These are phyloP conservation scores for Cylindrotheca closterium DNA, from an alignment of 108 stramenopile genomes.

Conservation along the genomic window DNA sequence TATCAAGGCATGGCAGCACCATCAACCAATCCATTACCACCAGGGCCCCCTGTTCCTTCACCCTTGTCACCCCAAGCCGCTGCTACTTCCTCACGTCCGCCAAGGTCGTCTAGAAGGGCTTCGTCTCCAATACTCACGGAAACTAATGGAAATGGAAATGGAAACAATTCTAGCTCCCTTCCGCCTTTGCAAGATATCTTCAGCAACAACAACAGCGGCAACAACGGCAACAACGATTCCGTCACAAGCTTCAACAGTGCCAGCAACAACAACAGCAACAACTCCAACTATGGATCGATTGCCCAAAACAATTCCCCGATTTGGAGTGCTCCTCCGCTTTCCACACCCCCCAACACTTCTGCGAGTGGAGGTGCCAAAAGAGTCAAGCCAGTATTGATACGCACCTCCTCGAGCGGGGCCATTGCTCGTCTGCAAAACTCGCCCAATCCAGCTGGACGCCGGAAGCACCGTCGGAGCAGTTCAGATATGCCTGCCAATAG, in stretches of 20 bases:
- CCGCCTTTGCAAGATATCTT: conserved; percentile 15
- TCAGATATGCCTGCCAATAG: conserved; percentile 12
- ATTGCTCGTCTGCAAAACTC: conserved; percentile 6
- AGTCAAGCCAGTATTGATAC: conserved; percentile 3
- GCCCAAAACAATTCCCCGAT: neutral
- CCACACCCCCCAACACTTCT: no score
- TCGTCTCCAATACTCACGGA: no score
- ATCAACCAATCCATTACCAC: neutral
- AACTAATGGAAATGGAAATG: no score
- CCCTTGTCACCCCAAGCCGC: no score
- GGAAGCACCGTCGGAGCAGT: conserved; percentile 21
- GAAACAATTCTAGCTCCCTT: no score
- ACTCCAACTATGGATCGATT: neutral
- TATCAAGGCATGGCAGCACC: neutral
- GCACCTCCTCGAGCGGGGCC: neutral
- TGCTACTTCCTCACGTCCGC: no score
- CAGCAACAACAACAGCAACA: conserved; percentile 11
- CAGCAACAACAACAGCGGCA: neutral
- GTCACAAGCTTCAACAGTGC: neutral
- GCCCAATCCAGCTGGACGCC: conserved; percentile 2
- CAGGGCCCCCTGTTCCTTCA: neutral
- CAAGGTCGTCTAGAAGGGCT: no score
- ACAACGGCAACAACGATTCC: neutral
- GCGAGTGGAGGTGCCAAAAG: neutral
- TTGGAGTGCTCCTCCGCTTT: neutral